Evolutionary conservation across 371 early-diverging fungal species (phyloP), one percentile per base, ranked within the genome.

Genomic region (Apophysomyces elegans): DNA sequence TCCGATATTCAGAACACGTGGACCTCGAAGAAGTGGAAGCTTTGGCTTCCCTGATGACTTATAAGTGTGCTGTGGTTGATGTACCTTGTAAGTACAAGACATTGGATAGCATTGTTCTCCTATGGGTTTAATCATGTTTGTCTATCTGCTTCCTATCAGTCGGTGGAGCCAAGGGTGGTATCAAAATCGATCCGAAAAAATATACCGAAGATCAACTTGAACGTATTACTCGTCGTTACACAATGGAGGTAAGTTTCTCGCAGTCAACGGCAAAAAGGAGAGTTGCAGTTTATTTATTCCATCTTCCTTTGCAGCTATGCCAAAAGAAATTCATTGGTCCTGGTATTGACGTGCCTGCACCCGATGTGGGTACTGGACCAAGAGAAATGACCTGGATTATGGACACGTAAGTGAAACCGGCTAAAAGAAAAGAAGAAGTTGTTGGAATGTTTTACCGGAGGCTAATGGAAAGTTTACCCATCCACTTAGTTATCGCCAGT

Each of bases 381-480:
- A 83, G 93, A 54, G 95, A 94, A 76, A 94, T 94, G 95, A 88
- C 93, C 36, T 95, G 95, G 95, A 94, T 95, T 64, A 88, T 90
- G 81, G 95, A 95, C 66, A 95, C 95, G 12, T 47, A 47, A 7
- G 47, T 47, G 41, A 41, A 41, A 41, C 41, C 32, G 32, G 32
- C 32, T 11, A 41, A 41, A 41, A 13, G 41, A 41, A 41, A 41
- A 41, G 13, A 41, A 41, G 13, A 41, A 41, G 13, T n/a, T 47
- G 1, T 9, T 14, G 1, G 47, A 14, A n/a, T 18, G 47, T 14
- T 47, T 18, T 13, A 7, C 32, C 32, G 3, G 32, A 26, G 3
- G 32, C 32, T 26, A 26, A 26, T 26, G 32, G 32, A 26, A 26
- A 26, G 32, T 26, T 26, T 26, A 26, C 32, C 32, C 32, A 26